phyloP scores from a whole-genome alignment of 306 rosid genomes.

The Cucurbita ficifolia region DNA sequence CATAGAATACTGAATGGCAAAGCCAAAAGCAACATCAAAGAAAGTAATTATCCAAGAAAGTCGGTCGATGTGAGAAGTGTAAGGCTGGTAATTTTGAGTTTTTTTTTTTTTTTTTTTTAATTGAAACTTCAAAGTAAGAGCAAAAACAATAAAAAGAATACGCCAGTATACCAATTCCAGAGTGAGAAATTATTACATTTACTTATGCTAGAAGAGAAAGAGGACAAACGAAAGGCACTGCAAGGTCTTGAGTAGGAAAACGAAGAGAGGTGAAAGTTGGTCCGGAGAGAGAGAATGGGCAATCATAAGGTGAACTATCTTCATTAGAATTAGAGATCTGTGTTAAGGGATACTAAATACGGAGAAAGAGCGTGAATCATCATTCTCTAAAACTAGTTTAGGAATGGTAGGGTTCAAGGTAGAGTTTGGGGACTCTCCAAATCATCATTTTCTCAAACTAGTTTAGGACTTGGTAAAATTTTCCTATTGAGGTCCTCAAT shows the following conservation, averaged over 20 bases:
- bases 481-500: not conserved
- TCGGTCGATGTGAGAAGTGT: not conserved
- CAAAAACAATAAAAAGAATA: not conserved
- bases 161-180: not conserved
- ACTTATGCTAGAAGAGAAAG: not conserved
- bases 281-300: not conserved
- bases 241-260: not conserved
- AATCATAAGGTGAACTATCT: not conserved
- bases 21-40: not conserved
- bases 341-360: not conserved
- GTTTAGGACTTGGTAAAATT: not conserved
- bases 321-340: not conserved
- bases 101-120: no score
- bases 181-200: not conserved
- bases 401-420: not conserved
- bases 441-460: not conserved
- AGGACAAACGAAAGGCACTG: not conserved
- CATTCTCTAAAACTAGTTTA: no score
- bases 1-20: not conserved
- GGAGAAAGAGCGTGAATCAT: not conserved
- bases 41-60: not conserved
- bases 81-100: not conserved
- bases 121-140: not conserved
- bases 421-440: not conserved
- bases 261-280: not conserved